phyloP scores from a whole-genome alignment of 345 rosid genomes.

The Sapria himalayana region DNA sequence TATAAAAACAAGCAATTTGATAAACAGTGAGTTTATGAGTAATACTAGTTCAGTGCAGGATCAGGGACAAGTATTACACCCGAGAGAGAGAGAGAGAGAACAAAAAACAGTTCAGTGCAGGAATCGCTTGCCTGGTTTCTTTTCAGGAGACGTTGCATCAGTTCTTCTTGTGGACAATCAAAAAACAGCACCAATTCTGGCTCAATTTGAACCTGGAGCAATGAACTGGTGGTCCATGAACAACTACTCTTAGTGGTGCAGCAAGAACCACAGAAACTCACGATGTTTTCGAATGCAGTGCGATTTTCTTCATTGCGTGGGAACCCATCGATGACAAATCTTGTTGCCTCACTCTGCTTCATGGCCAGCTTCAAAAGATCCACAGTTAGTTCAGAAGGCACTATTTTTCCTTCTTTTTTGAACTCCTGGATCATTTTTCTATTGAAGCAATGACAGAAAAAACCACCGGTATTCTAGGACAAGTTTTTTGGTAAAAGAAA shows the following conservation, averaged over 20 bases:
- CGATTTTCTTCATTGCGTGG: conserved; percentile 76
- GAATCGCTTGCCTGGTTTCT: conserved; percentile 67
- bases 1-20: too few species aligned
- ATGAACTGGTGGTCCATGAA: too few species aligned
- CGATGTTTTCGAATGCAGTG: conserved; percentile 42
- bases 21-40: too few species aligned
- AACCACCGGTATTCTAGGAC: conserved; percentile 6
- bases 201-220: conserved; percentile 31
- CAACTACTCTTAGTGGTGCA: too few species aligned
- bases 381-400: conserved; percentile 70
- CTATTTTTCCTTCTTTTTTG: conserved; percentile 59
- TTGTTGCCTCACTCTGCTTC: conserved; percentile 32
- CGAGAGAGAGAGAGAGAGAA: not conserved
- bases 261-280: too few species aligned
- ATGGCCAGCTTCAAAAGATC: conserved; percentile 59
- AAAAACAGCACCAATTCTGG: conserved; percentile 43
- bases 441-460: conserved; percentile 12
- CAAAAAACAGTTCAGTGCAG: too few species aligned
- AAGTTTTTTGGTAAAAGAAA: too few species aligned
- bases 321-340: conserved; percentile 63
- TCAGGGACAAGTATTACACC: too few species aligned
- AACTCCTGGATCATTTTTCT: conserved; percentile 50
- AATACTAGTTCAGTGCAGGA: too few species aligned
- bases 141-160: conserved; percentile 36
- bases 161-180: conserved; percentile 42